Base-by-base conservation (phyloP, 768 basidiomycete genomes). In the Galerina sulciceps region DNA sequence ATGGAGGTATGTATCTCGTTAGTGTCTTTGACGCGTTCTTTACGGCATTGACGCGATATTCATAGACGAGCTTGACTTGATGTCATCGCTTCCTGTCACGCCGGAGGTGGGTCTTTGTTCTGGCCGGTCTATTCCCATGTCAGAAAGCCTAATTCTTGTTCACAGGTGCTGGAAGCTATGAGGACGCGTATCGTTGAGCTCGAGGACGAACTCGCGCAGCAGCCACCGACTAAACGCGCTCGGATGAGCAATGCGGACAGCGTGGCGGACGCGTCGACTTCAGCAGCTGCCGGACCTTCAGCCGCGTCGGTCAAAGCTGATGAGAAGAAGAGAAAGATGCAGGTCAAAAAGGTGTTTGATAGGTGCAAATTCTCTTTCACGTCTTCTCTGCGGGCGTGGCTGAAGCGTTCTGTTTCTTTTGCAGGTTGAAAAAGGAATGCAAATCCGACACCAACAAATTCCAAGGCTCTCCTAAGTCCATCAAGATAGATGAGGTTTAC, bases 391-490 rank as follows among this genome's bases (percentile, higher is more conserved):
- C 10, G 4, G 36, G 10, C 22, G 13, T 40, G 2, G n/a, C 15
- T 23, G 13, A 15, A 40, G 15, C 17, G 11, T n/a, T n/a, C 9
- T 15, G 10, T 18, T 35, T 22, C 18, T 17, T 26, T 1, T 52
- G n/a, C 35, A 78, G 77, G 17, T 55, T 78, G 44, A 77, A 78
- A 65, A 78, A 78, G 56, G 76, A 77, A 58, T 76, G 75, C 66
- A 78, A 77, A 65, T 67, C 69, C 4, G 75, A 74, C 50, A 55
- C 53, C 1, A 65, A 72, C 65, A 79, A 79, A 53, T 79, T 79
- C 68, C 76, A 78, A 65, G 76, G 77, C 15, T 43, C 67, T 0
- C 20, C 64, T 1, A 78, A 78, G 67, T 71, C 67, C 1, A 70
- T 78, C 65, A 78, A 77, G 53, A 63, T 78, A 51, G 76, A 78